Evolutionary conservation across 768 basidiomycete genomes (phyloP), one percentile per base, ranked within the genome.

Genomic region (Scleroderma bovista): DNA sequence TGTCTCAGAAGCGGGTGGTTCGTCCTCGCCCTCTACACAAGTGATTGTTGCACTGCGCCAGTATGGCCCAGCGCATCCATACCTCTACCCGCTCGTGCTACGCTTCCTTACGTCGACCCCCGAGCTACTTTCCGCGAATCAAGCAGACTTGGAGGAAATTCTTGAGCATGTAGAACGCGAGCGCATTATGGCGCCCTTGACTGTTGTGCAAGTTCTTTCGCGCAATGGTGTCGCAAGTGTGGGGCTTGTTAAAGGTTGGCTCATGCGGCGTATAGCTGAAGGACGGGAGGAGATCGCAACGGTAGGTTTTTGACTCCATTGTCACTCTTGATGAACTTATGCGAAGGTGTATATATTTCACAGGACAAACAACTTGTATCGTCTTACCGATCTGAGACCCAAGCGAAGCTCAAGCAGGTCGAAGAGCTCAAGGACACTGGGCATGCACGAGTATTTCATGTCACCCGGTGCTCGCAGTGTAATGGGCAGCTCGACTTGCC

Each of bases 401-500:
- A 74, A 41, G 70, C 80, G 22, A 94, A 92, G 63, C 70, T 89
- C 54, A 82, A 84, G 57, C 88, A 91, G 59, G 86, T 97, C 16
- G 76, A 79, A 40, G 88, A 89, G 29, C 77, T 98, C 16, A 78
- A 84, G 5, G 86, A 95, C 66, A 74, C 83, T 7, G 79, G 83
- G 19, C 78, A 83, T 46, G 88, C 96, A 1, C 79, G 81, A 17
- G 87, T 97, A 19, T 96, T 97, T 75, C 93, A 97, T 62, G 89
- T 95, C 52, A 94, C 93, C 8, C 76, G 93, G 37, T 98, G 96
- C 66, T 86, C 94, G 19, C 78, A 84, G 4, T 98, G 96, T 65
- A 78, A 84, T 15, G 90, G 86, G 1, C 90, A 88, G 58, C 80
- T 98, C 52, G 94, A 97, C 64, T 79, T 97, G 10, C 95, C 96